Conservation (phyloP, 2,329 filamentous ascomycete genomes). For the Ophiostoma novo-ulmi region DNA sequence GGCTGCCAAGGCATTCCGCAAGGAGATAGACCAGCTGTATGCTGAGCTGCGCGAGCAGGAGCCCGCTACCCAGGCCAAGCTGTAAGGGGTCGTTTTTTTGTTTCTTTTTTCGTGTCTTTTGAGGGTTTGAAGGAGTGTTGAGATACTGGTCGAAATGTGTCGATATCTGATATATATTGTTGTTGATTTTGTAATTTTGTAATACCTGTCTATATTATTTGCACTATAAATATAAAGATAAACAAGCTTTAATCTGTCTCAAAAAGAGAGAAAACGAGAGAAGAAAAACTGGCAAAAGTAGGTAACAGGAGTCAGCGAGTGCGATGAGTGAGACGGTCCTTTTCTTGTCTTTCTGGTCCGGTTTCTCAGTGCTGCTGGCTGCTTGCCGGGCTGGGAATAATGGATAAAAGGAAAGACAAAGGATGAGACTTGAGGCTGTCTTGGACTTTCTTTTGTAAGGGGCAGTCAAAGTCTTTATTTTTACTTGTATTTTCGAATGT, state of each 20-base stretch:
- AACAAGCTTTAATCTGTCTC: neutral
- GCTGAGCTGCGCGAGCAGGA: constrained; percentile 45
- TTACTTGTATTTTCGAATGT: no score
- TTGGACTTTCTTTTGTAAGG: no score
- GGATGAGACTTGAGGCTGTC: neutral
- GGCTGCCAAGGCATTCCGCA: constrained; percentile 47
- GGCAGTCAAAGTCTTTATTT: no score
- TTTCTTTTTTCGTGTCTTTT: neutral
- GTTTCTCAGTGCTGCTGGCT: neutral
- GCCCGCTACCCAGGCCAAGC: constrained; percentile 40
- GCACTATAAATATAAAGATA: neutral
- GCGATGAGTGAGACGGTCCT: neutral
- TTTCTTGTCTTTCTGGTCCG: neutral
- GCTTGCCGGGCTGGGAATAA: neutral
- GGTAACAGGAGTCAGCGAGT: neutral
- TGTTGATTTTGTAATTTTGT: neutral
- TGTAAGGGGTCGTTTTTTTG: constrained; percentile 33
- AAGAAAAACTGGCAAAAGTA: neutral
- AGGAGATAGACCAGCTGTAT: constrained; percentile 54
- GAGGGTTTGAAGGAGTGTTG: neutral
- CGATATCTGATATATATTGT: neutral
- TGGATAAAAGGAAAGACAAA: neutral
- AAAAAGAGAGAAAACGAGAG: neutral
- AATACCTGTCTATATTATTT: neutral
- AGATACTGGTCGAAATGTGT: neutral